Conservation (phyloP, 345 rosid species). For the Arabidopsis suecica region DNA sequence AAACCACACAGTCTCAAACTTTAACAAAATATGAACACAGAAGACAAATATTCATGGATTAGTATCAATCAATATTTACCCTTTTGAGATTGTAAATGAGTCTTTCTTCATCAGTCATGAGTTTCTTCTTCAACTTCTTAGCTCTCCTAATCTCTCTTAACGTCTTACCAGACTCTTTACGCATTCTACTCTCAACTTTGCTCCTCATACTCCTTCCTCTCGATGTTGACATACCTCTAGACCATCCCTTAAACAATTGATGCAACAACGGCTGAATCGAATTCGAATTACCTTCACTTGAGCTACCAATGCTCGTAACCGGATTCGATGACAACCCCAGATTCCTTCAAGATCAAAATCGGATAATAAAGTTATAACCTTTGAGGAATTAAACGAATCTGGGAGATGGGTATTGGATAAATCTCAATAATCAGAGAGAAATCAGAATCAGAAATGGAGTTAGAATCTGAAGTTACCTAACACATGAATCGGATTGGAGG, state of each 20-base stretch:
- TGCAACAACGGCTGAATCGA: slow-evolving; percentile 25
- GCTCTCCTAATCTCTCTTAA: slow-evolving; percentile 91
- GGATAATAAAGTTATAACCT: slow-evolving; percentile 1
- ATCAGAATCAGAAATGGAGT: background rate
- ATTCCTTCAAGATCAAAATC: slow-evolving; percentile 18
- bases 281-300: background rate
- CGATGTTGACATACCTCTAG: slow-evolving; percentile 74
- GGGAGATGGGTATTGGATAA: background rate
- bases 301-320: slow-evolving; percentile 18
- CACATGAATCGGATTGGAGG: slow-evolving; percentile 52
- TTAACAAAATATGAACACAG: background rate
- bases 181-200: slow-evolving; percentile 92
- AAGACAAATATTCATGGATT: background rate
- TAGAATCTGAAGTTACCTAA: slow-evolving; percentile 47
- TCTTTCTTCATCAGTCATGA: slow-evolving; percentile 98
- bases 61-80: slow-evolving; percentile 46
- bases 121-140: slow-evolving; percentile 83
- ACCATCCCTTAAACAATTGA: slow-evolving; percentile 50
- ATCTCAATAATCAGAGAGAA: background rate
- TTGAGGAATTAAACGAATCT: slow-evolving; percentile 5
- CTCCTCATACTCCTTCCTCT: slow-evolving; percentile 93
- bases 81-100: slow-evolving; percentile 91
- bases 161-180: slow-evolving; percentile 88
- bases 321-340: slow-evolving; percentile 22
- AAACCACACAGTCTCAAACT: slow-evolving; percentile 24